phyloP scores from a whole-genome alignment of 768 basidiomycete species.

The Cyclocybe aegerita region DNA sequence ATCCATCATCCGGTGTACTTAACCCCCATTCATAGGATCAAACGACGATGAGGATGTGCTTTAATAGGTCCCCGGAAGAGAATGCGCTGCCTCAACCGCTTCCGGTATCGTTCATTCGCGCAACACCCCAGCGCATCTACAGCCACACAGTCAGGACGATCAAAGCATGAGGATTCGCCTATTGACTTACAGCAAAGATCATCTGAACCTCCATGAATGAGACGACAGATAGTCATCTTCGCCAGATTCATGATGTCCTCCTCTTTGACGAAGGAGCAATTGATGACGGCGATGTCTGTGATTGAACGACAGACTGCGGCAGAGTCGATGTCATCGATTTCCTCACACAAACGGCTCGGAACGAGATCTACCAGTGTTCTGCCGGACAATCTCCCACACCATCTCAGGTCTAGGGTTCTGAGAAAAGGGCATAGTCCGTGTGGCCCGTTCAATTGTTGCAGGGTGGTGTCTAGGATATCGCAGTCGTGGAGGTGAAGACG shows the following conservation, averaged over 20 bases:
- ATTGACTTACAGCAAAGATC: constrained; percentile 56
- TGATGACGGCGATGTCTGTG: constrained; percentile 48
- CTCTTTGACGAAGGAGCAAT: constrained; percentile 57
- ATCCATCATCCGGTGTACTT: background rate
- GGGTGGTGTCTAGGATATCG: constrained; percentile 49
- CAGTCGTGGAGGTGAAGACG: constrained; percentile 57
- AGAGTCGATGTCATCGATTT: background rate
- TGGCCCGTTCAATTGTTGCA: constrained; percentile 37
- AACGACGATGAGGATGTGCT: background rate
- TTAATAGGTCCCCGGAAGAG: constrained; percentile 18
- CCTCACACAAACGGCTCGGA: constrained; percentile 28
- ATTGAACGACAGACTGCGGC: constrained; percentile 28
- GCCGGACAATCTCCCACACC: constrained; percentile 58
- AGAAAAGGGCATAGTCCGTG: constrained; percentile 46
- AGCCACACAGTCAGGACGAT: constrained; percentile 2
- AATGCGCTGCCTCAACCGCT: constrained; percentile 36
- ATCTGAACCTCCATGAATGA: constrained; percentile 37
- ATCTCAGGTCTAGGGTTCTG: constrained; percentile 50
- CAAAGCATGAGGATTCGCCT: constrained; percentile 1
- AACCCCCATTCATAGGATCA: constrained; percentile 14
- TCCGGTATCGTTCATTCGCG: constrained; percentile 54
- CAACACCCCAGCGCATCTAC: constrained; percentile 51
- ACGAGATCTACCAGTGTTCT: constrained; percentile 50
- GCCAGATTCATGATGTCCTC: constrained; percentile 53
- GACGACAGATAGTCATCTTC: constrained; percentile 42